Base-by-base conservation (phyloP, 805 yeast genomes). In the Yarrowia phangngaensis region DNA sequence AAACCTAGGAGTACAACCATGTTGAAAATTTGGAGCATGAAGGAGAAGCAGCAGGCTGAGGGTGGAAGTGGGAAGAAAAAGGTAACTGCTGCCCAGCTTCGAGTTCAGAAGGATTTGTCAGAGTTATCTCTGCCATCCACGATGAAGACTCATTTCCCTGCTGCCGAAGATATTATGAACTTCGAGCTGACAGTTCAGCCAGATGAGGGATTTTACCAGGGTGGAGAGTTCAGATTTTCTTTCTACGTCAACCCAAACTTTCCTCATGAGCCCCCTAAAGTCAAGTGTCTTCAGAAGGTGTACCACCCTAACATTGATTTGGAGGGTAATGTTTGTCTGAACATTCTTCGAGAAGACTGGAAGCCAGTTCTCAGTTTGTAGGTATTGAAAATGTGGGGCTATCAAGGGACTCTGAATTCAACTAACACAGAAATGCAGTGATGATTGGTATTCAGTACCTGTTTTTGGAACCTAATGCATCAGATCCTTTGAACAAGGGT, bases 291-390 rank as follows among this genome's bases (percentile, higher is more conserved):
- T 22, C 75, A 79, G 47, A 79, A 73, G 60, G 84, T 90, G 4
- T 90, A 84, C 66, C 98, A 90, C 62, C 98, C 98, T 9, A 90
- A 90, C 60, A 90, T 90, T 55, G 96, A 90, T 62, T 62, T 78
- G 15, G 82, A 84, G 33, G 97, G 97, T 0, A 90, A 88, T 60
- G 84, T 90, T 5, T 90, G 98, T 61, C 72, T 90, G 53, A 90
- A 90, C 61, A 89, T 90, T 26, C 70, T 90, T 52, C 71, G 97
- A 56, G 95, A 89, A 63, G 97, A 90, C 63, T 90, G 98, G 98
- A 80, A 88, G 20, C 97, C 98, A 0, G 95, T 88, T 0, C 70
- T 90, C 56, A 84, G 83, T 52, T 68, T 90, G 60, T 56, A 51
- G 24, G 62, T 51, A 17, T 6, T 4, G 9, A 6, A 17, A 13